These are phyloP conservation scores for Candida stauntonica DNA, from an alignment of 805 yeast species.

Conservation along the genomic window DNA sequence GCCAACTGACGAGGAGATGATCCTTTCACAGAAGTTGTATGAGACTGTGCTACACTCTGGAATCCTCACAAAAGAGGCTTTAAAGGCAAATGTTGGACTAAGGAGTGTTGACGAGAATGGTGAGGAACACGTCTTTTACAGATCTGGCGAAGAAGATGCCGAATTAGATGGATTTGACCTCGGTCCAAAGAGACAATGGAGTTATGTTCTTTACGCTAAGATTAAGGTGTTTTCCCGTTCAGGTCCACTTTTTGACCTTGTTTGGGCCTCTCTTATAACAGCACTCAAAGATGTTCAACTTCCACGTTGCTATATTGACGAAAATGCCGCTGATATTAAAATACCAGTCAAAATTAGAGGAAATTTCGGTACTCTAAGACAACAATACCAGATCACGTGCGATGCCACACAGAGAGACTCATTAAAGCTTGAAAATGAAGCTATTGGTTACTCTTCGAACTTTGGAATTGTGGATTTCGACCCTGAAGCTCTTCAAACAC, in stretches of 20 bases:
- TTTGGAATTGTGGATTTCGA: constrained; percentile 55
- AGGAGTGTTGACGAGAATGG: constrained; percentile 52
- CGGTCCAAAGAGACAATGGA: constrained; percentile 43
- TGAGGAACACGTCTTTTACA: constrained; percentile 40
- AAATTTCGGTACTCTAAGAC: constrained; percentile 41
- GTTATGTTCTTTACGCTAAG: constrained; percentile 63
- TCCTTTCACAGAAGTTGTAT: constrained; percentile 58
- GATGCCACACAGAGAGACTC: constrained; percentile 40
- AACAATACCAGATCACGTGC: constrained; percentile 51
- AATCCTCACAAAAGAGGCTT: constrained; percentile 44
- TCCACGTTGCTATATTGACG: constrained; percentile 68
- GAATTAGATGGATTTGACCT: constrained; percentile 33
- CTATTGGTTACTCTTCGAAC: constrained; percentile 41
- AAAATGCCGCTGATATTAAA: constrained; percentile 48
- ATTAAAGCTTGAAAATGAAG: constrained; percentile 36
- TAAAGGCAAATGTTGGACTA: constrained; percentile 51
- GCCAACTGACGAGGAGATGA: constrained; percentile 84
- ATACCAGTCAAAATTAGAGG: constrained; percentile 51
- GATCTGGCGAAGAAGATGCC: constrained; percentile 46
- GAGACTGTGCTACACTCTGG: constrained; percentile 57
- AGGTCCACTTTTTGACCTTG: constrained; percentile 77
- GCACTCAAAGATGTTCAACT: constrained; percentile 58
- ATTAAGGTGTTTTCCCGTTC: constrained; percentile 74
- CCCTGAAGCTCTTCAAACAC: constrained; percentile 31
- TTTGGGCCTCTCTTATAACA: constrained; percentile 61